A percentile compares a stretch with the other conserved stretches of the same genome.
Evolutionary conservation across 768 basidiomycete genomes (phyloP).

Genomic region (Russula griseocarnosa): DNA sequence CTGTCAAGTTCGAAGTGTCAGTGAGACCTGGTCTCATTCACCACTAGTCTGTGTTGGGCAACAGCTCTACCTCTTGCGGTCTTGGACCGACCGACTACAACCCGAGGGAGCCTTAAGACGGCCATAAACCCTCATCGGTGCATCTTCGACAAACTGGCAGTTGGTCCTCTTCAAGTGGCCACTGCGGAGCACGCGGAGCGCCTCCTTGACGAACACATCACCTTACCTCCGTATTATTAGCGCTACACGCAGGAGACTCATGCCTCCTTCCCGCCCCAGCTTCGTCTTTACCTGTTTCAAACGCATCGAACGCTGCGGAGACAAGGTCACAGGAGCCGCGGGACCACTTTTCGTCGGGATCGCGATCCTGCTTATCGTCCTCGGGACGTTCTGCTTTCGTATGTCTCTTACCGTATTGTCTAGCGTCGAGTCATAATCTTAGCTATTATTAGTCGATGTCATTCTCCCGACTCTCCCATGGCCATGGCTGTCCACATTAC

Average conservation of each 20-base stretch:
- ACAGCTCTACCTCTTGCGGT: no score
- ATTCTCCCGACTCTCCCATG: slow-evolving; percentile 62
- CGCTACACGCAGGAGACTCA: slow-evolving; percentile 1
- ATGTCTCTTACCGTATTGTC: slow-evolving; percentile 35
- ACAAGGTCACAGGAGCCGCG: slow-evolving; percentile 81
- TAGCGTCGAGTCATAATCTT: neutral
- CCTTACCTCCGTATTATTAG: neutral
- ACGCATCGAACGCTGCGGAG: slow-evolving; percentile 65
- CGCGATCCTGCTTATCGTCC: slow-evolving; percentile 66
- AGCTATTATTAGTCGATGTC: slow-evolving; percentile 60
- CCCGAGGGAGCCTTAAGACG: neutral
- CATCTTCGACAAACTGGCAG: neutral
- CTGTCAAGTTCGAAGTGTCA: neutral
- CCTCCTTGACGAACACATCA: neutral
- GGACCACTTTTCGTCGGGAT: slow-evolving; percentile 86
- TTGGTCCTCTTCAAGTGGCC: neutral
- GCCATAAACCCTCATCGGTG: neutral
- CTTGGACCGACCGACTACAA: no score
- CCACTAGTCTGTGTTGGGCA: neutral
- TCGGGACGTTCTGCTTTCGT: slow-evolving; percentile 80
- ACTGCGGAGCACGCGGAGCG: slow-evolving; percentile 5
- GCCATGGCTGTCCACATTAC: slow-evolving; percentile 57
- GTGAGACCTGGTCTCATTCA: neutral
- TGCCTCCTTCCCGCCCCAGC: slow-evolving; percentile 17
- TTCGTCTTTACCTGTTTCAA: slow-evolving; percentile 59